Percentiles rank a stretch among this genome's conserved stretches.
Conservation (phyloP, 176 grass and related monocot species). For the Oryza meyeriana region DNA sequence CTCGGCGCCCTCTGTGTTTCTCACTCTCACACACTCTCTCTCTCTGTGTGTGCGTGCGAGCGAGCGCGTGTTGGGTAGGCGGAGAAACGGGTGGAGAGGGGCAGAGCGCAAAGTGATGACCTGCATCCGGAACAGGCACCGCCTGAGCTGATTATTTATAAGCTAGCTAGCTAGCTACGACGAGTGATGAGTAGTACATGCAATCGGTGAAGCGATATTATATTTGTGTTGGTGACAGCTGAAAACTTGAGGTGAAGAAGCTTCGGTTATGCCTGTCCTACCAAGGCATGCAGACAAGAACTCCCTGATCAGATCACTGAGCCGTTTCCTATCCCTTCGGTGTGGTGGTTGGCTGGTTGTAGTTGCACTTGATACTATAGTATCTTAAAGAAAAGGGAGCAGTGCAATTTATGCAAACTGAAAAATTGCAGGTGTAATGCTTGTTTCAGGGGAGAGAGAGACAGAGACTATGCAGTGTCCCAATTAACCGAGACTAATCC, state of each 20-base stretch:
- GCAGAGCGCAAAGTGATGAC: background rate
- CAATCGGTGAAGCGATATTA: background rate
- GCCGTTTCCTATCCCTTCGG: background rate
- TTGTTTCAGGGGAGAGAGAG: background rate
- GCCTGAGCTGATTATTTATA: conserved; percentile 16
- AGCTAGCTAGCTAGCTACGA: background rate
- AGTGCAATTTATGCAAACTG: background rate
- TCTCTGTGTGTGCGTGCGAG: background rate
- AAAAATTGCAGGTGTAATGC: background rate
- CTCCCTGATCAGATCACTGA: background rate
- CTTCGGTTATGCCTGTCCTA: background rate
- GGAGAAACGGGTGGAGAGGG: conserved; percentile 1
- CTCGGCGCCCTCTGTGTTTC: background rate
- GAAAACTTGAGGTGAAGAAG: conserved; percentile 11
- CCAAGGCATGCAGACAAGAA: background rate
- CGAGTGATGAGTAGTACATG: background rate
- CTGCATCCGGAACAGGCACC: background rate
- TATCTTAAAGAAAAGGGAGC: background rate
- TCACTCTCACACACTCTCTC: no score
- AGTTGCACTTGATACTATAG: background rate
- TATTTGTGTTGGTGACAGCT: background rate
- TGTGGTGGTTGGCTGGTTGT: background rate
- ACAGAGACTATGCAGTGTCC: background rate
- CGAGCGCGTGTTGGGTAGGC: conserved; percentile 5
- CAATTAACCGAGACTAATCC: background rate